A percentile compares a stretch with the other conserved stretches of the same genome.
Conservation (phyloP, 169 alveolate genomes). For the Eimeria acervulina region DNA sequence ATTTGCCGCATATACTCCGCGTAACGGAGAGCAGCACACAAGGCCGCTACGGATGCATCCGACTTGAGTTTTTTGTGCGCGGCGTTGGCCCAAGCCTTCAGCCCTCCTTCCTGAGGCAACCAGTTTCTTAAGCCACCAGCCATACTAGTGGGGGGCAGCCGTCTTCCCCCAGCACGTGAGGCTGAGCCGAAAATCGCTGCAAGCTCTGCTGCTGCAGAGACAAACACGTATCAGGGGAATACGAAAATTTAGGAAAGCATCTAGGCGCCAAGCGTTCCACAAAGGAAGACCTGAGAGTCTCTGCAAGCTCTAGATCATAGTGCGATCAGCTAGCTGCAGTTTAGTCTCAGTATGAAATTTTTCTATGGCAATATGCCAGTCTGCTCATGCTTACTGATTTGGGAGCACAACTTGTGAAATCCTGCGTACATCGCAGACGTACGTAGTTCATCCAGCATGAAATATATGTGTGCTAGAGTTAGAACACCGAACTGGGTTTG, state of each 20-base stretch:
- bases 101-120: slow-evolving; percentile 57
- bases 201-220: slow-evolving; percentile 55
- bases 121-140: slow-evolving; percentile 58
- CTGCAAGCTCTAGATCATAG: not conserved
- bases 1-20: slow-evolving; percentile 51
- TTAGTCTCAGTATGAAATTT: not conserved
- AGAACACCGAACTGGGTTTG: not conserved
- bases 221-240: not conserved
- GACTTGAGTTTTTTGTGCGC: slow-evolving; percentile 50
- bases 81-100: slow-evolving; percentile 11
- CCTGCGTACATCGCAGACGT: slow-evolving; percentile 1
- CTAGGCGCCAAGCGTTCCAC: not conserved
- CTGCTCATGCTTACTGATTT: slow-evolving; percentile 3
- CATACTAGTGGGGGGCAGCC: slow-evolving; percentile 42
- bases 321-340: not conserved
- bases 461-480: not conserved
- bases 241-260: not conserved
- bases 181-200: slow-evolving; percentile 44
- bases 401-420: slow-evolving; percentile 32
- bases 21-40: slow-evolving; percentile 60
- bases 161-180: not conserved
- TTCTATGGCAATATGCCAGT: not conserved
- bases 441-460: not conserved
- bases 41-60: slow-evolving; percentile 22
- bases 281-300: not conserved